Percentiles rank a stretch among this genome's conserved stretches.
Evolutionary conservation across 345 rosid species (phyloP).

Genomic region (Sonneratia alba): DNA sequence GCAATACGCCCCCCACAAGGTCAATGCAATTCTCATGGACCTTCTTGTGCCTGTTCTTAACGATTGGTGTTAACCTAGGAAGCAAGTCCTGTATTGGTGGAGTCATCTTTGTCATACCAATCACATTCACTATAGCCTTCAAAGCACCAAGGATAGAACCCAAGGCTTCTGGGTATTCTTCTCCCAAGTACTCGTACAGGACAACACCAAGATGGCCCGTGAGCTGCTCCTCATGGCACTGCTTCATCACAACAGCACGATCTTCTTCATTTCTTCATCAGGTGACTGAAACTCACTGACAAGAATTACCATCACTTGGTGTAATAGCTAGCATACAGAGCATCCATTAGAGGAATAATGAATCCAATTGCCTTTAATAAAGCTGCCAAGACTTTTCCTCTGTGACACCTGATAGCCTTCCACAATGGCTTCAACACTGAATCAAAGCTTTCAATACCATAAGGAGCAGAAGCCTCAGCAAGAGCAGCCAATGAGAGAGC

Average conservation of each 20-base stretch:
- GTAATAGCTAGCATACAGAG: slow-evolving; percentile 85
- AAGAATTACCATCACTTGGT: slow-evolving; percentile 86
- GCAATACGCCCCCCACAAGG: slow-evolving; percentile 97
- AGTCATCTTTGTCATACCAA: slow-evolving; percentile 99
- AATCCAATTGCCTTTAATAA: slow-evolving; percentile 99
- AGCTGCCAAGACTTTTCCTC: slow-evolving; percentile 98
- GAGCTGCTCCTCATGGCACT: slow-evolving; percentile 94
- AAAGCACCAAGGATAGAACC: slow-evolving; percentile 97
- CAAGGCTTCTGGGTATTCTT: slow-evolving; percentile 96
- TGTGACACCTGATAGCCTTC: slow-evolving; percentile 97
- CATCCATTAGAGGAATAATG: slow-evolving; percentile 97
- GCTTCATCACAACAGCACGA: slow-evolving; percentile 96
- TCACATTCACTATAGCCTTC: slow-evolving; percentile 97
- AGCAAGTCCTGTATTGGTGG: slow-evolving; percentile 99
- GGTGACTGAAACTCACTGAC: slow-evolving; percentile 99
- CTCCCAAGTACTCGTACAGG: slow-evolving; percentile 91
- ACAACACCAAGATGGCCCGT: slow-evolving; percentile 99
- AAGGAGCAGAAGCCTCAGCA: slow-evolving; percentile 99
- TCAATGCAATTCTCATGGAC: slow-evolving; percentile 99
- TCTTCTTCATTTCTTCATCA: slow-evolving; percentile 98
- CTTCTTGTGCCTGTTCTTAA: slow-evolving; percentile 98
- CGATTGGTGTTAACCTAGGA: slow-evolving; percentile 90
- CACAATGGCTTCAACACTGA: slow-evolving; percentile 95
- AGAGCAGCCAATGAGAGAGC: slow-evolving; percentile 98
- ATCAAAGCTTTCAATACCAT: slow-evolving; percentile 97